Evolutionary conservation across 2,329 filamentous ascomycete genomes (phyloP).

Genomic region (Colletotrichum sp.): DNA sequence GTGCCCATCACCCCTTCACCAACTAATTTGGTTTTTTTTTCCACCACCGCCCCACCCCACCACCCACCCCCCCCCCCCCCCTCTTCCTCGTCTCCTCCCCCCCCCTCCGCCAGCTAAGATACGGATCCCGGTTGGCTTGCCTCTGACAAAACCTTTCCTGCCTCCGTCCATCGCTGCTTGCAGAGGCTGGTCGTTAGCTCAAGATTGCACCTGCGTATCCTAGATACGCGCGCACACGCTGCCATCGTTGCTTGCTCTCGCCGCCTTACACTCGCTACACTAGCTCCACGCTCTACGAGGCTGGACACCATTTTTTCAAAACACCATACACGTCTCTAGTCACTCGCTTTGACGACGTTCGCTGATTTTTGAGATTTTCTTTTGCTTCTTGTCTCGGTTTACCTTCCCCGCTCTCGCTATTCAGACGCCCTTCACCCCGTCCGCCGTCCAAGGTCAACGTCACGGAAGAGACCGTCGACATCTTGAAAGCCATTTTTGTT

Average conservation of each 20-base stretch:
- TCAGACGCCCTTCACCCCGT: background rate
- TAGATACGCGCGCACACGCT: background rate
- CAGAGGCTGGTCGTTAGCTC: background rate
- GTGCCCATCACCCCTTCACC: too few relatives aligned
- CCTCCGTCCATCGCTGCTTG: background rate
- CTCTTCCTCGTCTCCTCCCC: background rate
- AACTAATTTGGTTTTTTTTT: too few relatives aligned
- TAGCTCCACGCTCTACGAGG: background rate
- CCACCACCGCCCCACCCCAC: too few relatives aligned
- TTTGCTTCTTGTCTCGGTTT: background rate
- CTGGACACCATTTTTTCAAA: background rate
- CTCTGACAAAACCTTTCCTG: background rate
- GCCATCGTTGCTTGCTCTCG: background rate
- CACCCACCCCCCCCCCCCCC: background rate
- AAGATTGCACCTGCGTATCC: background rate
- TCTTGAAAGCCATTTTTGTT: background rate
- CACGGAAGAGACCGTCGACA: background rate
- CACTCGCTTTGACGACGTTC: conserved; percentile 5
- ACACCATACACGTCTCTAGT: background rate
- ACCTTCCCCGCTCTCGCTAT: background rate
- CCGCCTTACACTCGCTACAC: background rate
- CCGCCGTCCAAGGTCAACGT: background rate
- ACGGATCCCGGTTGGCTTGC: background rate
- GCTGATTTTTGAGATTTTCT: background rate
- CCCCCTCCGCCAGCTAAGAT: background rate